These are phyloP conservation scores for Colletotrichum tanaceti DNA, from an alignment of 2,329 filamentous ascomycete species.

Conservation along the genomic window DNA sequence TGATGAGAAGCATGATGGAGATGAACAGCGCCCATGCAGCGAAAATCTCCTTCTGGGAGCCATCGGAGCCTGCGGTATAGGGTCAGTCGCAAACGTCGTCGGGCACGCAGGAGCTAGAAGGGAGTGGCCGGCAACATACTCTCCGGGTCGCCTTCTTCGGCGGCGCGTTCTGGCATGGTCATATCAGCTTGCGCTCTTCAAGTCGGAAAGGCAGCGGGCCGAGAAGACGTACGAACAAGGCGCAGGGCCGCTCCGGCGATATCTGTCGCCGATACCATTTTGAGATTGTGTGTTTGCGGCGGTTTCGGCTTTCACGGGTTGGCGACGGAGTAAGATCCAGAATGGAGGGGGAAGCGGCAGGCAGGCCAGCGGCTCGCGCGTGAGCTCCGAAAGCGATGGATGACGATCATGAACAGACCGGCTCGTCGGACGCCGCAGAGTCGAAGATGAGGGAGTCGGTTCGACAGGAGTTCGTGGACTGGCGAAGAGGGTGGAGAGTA, in stretches of 20 bases:
- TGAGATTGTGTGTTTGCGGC: not conserved
- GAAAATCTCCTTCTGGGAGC: slow-evolving; percentile 85
- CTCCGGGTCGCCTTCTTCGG: slow-evolving; percentile 38
- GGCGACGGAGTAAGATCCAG: slow-evolving; percentile 36
- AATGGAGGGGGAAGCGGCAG: slow-evolving; percentile 34
- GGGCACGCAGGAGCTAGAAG: slow-evolving; percentile 2
- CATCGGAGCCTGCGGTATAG: slow-evolving; percentile 36
- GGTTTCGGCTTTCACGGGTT: slow-evolving; percentile 29
- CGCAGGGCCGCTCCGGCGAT: slow-evolving; percentile 28
- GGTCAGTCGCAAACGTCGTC: slow-evolving; percentile 37
- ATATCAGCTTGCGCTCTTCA: slow-evolving; percentile 25
- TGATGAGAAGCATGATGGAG: slow-evolving; percentile 91
- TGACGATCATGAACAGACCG: slow-evolving; percentile 40
- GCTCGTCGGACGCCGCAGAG: slow-evolving; percentile 25
- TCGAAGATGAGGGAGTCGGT: slow-evolving; percentile 1
- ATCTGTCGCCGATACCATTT: slow-evolving; percentile 32
- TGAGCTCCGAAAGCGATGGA: slow-evolving; percentile 36
- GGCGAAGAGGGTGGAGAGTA: slow-evolving; percentile 6
- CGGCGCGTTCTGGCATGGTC: slow-evolving; percentile 29
- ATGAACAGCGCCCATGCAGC: slow-evolving; percentile 98
- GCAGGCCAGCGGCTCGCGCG: slow-evolving; percentile 38
- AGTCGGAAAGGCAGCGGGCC: not conserved
- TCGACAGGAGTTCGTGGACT: not conserved
- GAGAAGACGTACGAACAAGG: slow-evolving; percentile 28
- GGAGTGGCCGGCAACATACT: slow-evolving; percentile 24